phyloP scores from a whole-genome alignment of 257 asterid species.

The Anisodus acutangulus region DNA sequence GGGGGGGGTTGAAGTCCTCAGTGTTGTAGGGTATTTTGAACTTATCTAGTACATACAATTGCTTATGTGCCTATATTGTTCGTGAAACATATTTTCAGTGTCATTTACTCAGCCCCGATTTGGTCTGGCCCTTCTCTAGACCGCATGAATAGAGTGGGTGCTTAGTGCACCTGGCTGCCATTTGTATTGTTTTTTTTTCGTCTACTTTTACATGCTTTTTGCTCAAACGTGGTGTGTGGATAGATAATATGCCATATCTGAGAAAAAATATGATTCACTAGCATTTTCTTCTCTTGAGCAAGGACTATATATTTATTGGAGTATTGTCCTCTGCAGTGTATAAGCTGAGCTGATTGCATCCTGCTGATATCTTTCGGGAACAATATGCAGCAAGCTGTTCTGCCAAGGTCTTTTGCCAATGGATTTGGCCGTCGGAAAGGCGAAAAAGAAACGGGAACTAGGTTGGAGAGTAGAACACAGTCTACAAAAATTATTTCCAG shows the following conservation, averaged over 20 bases:
- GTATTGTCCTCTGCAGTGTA: slow-evolving; percentile 40
- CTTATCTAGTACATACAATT: background rate
- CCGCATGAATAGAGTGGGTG: background rate
- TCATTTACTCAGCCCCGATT: background rate
- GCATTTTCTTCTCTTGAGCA: background rate
- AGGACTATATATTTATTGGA: background rate
- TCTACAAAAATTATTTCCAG: slow-evolving; percentile 56
- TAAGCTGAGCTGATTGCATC: slow-evolving; percentile 35
- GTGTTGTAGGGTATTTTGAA: background rate
- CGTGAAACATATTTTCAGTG: background rate
- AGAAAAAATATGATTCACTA: slow-evolving; percentile 16
- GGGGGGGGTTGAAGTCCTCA: background rate
- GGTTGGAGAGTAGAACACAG: slow-evolving; percentile 64
- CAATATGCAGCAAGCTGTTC: slow-evolving; percentile 76
- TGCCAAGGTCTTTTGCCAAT: slow-evolving; percentile 68
- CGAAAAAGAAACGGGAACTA: slow-evolving; percentile 62
- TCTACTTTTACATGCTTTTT: background rate
- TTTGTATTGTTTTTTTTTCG: background rate
- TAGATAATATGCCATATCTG: background rate
- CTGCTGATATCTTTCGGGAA: slow-evolving; percentile 44
- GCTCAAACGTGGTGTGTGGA: slow-evolving; percentile 12
- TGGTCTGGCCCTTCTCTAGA: background rate
- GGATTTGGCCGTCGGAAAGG: slow-evolving; percentile 79
- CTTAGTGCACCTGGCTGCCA: background rate
- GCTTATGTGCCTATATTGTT: background rate